Evolutionary conservation across 495 filamentous ascomycete genomes (phyloP).

Genomic region (Aspergillus mulundensis): DNA sequence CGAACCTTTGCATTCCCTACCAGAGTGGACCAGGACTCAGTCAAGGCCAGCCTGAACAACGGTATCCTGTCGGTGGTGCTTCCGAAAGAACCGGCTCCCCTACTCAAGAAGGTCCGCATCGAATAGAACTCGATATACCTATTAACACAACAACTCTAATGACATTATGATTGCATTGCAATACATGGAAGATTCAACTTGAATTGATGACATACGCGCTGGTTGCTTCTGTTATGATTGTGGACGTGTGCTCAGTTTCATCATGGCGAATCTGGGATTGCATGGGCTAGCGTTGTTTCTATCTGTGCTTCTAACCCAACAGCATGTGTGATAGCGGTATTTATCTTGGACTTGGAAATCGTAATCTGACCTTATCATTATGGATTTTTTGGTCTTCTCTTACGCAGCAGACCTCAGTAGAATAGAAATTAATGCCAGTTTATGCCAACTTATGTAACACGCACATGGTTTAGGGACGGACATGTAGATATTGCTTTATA

Average conservation of each 20-base stretch:
- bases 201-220: neutral
- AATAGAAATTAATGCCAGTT: constrained; percentile 6
- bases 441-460: no score
- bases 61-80: constrained; percentile 69
- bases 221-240: neutral
- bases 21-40: constrained; percentile 70
- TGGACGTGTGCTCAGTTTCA: neutral
- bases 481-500: no score
- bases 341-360: neutral
- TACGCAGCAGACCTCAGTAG: neutral
- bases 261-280: neutral
- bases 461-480: no score
- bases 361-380: neutral
- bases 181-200: neutral
- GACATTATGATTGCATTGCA: neutral
- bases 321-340: constrained; percentile 2
- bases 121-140: constrained; percentile 46
- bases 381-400: neutral
- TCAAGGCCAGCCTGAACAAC: constrained; percentile 71
- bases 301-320: neutral
- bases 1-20: constrained; percentile 74
- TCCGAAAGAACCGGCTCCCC: constrained; percentile 64
- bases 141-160: neutral
- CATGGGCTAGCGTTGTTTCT: neutral
- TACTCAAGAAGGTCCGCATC: constrained; percentile 52